Percentiles rank a stretch among this genome's conserved stretches.
Evolutionary conservation across 345 rosid genomes (phyloP).

Genomic region (Eucalyptus lansdowneana): DNA sequence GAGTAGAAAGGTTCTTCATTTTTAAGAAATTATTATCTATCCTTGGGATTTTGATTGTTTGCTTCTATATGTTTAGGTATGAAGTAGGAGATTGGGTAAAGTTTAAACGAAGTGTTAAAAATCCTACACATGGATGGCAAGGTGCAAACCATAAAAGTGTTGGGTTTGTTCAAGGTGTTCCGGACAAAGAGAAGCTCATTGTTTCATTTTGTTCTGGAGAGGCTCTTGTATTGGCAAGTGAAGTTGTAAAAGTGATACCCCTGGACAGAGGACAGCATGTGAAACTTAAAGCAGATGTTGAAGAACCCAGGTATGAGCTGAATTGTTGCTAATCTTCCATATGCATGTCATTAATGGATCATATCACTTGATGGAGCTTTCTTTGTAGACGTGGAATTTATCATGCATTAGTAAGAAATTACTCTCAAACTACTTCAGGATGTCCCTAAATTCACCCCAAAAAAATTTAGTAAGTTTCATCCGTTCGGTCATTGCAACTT

Average conservation of each 20-base stretch:
- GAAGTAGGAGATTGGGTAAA: conserved; percentile 97
- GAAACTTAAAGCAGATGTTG: conserved; percentile 59
- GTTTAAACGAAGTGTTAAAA: conserved; percentile 61
- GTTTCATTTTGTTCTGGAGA: conserved; percentile 92
- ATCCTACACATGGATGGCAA: conserved; percentile 90
- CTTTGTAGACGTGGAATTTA: neutral
- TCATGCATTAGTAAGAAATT: neutral
- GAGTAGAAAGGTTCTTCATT: conserved; percentile 15
- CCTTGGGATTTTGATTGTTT: neutral
- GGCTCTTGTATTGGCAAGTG: conserved; percentile 72
- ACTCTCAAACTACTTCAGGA: neutral
- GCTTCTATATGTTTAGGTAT: conserved; percentile 26
- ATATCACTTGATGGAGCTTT: neutral
- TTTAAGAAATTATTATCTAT: neutral
- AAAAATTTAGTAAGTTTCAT: neutral
- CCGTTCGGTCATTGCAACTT: neutral
- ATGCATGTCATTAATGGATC: neutral
- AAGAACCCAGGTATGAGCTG: conserved; percentile 78
- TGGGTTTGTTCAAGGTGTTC: conserved; percentile 85
- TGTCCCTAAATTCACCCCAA: neutral
- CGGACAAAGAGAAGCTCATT: conserved; percentile 56
- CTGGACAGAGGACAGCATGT: conserved; percentile 96
- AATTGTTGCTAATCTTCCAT: neutral
- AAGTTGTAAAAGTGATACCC: conserved; percentile 84
- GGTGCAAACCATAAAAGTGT: conserved; percentile 83